These are phyloP conservation scores for Rheum nobile DNA, from an alignment of 148 eudicot genomes.

Conservation along the genomic window DNA sequence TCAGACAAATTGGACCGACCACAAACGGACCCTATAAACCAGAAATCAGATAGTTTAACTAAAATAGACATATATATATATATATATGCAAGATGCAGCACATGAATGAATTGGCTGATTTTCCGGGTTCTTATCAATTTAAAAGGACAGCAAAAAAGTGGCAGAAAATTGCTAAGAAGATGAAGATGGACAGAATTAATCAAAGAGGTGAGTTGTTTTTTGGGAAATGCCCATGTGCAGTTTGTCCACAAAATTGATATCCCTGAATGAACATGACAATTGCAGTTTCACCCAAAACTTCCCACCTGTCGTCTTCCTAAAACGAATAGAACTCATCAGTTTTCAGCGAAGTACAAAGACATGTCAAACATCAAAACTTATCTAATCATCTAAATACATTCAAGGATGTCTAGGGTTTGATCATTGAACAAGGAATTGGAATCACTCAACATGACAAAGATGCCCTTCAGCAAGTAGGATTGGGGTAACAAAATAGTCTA, in stretches of 20 bases:
- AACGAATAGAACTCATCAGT: neutral
- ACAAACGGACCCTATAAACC: neutral
- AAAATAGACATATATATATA: neutral
- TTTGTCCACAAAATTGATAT: neutral
- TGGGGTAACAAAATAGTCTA: no score
- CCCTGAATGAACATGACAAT: neutral
- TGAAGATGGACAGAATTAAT: neutral
- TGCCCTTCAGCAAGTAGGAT: no score
- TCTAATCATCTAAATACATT: neutral
- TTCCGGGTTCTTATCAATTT: neutral
- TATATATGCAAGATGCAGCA: no score
- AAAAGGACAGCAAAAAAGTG: neutral
- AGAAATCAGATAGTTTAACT: neutral
- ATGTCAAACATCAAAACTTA: neutral
- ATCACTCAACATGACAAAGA: no score
- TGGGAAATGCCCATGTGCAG: neutral
- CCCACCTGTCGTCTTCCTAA: neutral
- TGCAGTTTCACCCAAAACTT: neutral
- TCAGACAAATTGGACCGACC: conserved; percentile 5
- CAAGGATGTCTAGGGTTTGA: neutral
- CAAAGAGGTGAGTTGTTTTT: neutral
- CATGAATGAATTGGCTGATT: neutral
- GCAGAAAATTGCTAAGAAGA: neutral
- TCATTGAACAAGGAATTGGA: neutral
- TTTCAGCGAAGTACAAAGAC: neutral